phyloP scores from a whole-genome alignment of 2,329 filamentous ascomycete genomes.

The Paracorniculantispora psalliotae region DNA sequence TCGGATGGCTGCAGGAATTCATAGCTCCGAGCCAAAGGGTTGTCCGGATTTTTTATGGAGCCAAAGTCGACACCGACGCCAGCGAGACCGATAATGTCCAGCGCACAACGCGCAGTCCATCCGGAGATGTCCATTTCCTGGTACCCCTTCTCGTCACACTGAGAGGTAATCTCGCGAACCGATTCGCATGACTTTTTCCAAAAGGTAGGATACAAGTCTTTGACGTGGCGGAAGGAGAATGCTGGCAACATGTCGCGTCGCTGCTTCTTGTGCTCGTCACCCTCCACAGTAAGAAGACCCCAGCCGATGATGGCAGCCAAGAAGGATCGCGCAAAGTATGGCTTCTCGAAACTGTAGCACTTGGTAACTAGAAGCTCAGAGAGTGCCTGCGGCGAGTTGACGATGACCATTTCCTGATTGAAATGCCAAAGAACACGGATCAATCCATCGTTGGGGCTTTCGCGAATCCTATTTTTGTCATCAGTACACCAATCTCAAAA shows the following conservation, averaged over 20 bases:
- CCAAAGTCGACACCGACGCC: slow-evolving; percentile 30
- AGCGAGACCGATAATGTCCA: slow-evolving; percentile 33
- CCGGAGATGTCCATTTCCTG: slow-evolving; percentile 18
- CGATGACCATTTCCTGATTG: slow-evolving; percentile 53
- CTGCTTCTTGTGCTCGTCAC: slow-evolving; percentile 29
- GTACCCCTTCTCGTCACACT: slow-evolving; percentile 11
- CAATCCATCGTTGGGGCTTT: slow-evolving; percentile 58
- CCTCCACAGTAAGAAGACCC: slow-evolving; percentile 27
- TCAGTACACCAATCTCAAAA: no score
- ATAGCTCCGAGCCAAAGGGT: slow-evolving; percentile 32
- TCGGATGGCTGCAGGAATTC: slow-evolving; percentile 20
- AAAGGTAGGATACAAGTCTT: slow-evolving; percentile 30
- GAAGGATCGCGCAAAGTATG: slow-evolving; percentile 53
- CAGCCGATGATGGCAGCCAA: slow-evolving; percentile 78
- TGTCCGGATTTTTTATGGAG: slow-evolving; percentile 27
- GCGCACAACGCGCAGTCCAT: slow-evolving; percentile 23
- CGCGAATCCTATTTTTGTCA: slow-evolving; percentile 43
- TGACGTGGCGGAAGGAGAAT: slow-evolving; percentile 30
- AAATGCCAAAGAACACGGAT: slow-evolving; percentile 57
- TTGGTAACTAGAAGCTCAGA: slow-evolving; percentile 60
- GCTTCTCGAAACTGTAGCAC: slow-evolving; percentile 64
- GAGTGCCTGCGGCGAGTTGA: slow-evolving; percentile 55
- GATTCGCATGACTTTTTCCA: slow-evolving; percentile 27
- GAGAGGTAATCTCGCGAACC: slow-evolving; percentile 11
- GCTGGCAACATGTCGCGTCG: slow-evolving; percentile 27